Evolutionary conservation across 1,284 basidiomycete genomes (phyloP), one percentile per base, ranked within the genome.

Genomic region (Rhodotorula sp.): DNA sequence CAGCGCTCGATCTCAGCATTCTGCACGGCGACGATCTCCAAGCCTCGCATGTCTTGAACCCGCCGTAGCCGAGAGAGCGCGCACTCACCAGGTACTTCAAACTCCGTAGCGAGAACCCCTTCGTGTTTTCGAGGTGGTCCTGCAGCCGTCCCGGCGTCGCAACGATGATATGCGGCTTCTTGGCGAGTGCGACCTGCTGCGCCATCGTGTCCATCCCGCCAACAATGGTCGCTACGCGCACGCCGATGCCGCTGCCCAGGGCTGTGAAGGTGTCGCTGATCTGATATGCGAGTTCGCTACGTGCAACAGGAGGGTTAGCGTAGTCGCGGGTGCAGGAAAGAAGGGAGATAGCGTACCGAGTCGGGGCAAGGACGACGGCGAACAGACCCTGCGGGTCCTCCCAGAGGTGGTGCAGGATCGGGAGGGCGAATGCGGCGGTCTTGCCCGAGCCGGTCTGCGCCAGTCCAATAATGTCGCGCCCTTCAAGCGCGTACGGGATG

Each of bases 381-480:
- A 94, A 99, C 64, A 97, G 87, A 34, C 94, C 92, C 79, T 90
- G 90, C 36, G 97, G 97, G 64, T 97, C 90, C 71, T 98, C 74
- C 94, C 94, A 99, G 79, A 99, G 84, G 75, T 92, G 93, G 83
- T 99, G 96, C 50, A 99, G 85, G 72, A 99, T 96, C 10, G 97
- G 97, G 10, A 99, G 84, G 29, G 92, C 92, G 83, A 99, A 99
- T 6, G 97, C 97, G 19, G 95, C 97, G 2, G 97, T 99, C 84
- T 99, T 99, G 76, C 97, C 97, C 27, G 92, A 95, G 60, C 97
- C 97, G 2, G 97, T 99, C 79, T 94, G 91, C 34, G 97, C 97
- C 29, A 99, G 91, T 36, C 97, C 97, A 72, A 99, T 99, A 76
- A 99, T 93, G 83, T 99, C 97, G 79, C 90, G 87, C 0, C 94